phyloP scores from a whole-genome alignment of 2,329 filamentous ascomycete genomes.

The Drechslerella dactyloides region DNA sequence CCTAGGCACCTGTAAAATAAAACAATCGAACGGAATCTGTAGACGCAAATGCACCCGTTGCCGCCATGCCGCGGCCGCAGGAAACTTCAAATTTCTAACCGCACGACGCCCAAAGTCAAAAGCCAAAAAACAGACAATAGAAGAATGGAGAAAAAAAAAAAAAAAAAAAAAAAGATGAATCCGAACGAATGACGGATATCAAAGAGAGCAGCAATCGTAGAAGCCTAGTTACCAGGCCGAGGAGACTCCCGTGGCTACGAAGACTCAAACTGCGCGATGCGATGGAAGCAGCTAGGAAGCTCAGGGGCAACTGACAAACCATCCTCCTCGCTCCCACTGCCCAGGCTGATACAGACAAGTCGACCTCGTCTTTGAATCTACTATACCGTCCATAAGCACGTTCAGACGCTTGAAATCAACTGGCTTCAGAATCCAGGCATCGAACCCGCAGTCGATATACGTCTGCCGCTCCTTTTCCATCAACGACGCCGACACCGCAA shows the following conservation, averaged over 20 bases:
- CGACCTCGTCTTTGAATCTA: slow-evolving; percentile 66
- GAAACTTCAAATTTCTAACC: too few species aligned
- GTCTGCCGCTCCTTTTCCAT: slow-evolving; percentile 71
- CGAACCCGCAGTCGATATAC: slow-evolving; percentile 81
- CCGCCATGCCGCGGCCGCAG: too few species aligned
- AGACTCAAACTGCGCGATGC: not conserved
- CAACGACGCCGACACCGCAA: slow-evolving; percentile 84
- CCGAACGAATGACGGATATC: too few species aligned
- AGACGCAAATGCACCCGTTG: too few species aligned
- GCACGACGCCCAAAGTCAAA: too few species aligned
- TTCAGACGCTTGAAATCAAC: slow-evolving; percentile 79
- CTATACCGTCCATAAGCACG: slow-evolving; percentile 72
- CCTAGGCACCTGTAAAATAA: too few species aligned
- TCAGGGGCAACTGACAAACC: slow-evolving; percentile 65
- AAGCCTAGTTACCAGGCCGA: too few species aligned
- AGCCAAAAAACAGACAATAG: too few species aligned
- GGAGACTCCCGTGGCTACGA: not conserved
- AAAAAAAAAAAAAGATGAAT: too few species aligned
- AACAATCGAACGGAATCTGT: too few species aligned
- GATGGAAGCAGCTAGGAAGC: not conserved
- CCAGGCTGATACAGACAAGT: slow-evolving; percentile 73
- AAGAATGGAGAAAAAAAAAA: too few species aligned
- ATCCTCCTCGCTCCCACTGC: slow-evolving; percentile 83
- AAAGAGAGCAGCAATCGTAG: too few species aligned
- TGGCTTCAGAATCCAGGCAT: slow-evolving; percentile 89